Conservation (phyloP, 352 stramenopile species). For the Pythium oligandrum region DNA sequence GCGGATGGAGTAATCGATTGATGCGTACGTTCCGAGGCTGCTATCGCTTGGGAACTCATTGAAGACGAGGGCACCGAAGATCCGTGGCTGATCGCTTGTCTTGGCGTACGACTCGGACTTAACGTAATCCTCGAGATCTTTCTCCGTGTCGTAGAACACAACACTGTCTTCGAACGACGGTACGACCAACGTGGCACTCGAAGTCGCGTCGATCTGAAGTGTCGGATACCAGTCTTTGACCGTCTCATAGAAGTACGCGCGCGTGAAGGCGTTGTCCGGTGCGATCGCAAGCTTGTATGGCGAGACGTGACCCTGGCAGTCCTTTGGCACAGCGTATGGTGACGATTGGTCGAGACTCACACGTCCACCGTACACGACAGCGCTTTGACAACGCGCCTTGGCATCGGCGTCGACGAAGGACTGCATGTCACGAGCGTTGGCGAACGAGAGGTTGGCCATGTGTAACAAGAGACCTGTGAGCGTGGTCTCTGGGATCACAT, state of each 20-base stretch:
- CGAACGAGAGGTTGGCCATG: slow-evolving; percentile 34
- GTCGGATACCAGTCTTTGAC: slow-evolving; percentile 26
- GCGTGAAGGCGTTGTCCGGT: slow-evolving; percentile 29
- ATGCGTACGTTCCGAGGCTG: slow-evolving; percentile 15
- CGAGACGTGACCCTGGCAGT: slow-evolving; percentile 15
- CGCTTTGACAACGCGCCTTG: slow-evolving; percentile 9
- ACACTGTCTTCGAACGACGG: slow-evolving; percentile 39
- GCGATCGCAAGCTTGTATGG: slow-evolving; percentile 34
- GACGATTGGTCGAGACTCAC: slow-evolving; percentile 32
- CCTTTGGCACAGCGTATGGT: slow-evolving; percentile 16
- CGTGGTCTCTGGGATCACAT: slow-evolving; percentile 52
- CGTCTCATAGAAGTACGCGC: slow-evolving; percentile 30
- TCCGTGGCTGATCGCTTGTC: slow-evolving; percentile 14
- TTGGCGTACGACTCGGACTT: slow-evolving; percentile 28
- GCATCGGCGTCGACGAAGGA: slow-evolving; percentile 5
- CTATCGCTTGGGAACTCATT: slow-evolving; percentile 19
- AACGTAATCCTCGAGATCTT: slow-evolving; percentile 29
- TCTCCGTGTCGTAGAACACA: slow-evolving; percentile 26
- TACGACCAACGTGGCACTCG: slow-evolving; percentile 15
- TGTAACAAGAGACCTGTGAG: slow-evolving; percentile 55
- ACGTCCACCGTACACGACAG: slow-evolving; percentile 27
- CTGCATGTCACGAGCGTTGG: slow-evolving; percentile 17
- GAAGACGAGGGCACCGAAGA: slow-evolving; percentile 49
- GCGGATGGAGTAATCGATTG: slow-evolving; percentile 37
- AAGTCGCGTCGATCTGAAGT: slow-evolving; percentile 12